Evolutionary conservation across 345 rosid genomes (phyloP), one percentile per base, ranked within the genome.

Genomic region (Boechera retrofracta): DNA sequence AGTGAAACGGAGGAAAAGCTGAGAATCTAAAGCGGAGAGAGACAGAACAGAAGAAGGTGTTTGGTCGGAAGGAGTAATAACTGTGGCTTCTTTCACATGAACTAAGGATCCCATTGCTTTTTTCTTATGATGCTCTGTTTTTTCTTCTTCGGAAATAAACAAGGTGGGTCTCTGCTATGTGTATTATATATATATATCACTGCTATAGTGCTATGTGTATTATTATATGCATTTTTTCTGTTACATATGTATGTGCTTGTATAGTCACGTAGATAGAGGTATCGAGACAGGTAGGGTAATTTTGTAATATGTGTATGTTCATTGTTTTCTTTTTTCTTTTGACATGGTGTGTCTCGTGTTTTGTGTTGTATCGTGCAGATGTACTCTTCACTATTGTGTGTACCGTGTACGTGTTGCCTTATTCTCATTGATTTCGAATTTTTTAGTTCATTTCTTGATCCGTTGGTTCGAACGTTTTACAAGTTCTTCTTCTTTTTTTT

Each of bases 1-100:
- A 48, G 96, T 89, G 88, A 91, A 93, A 35, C 98, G 96, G 39
- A 91, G 82, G 76, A 93, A 93, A 64, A 86, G 96, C 80, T 93
- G 98, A 39, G 98, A 89, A 77, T 93, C 98, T 32, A 93, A 87
- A 69, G 92, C 83, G 7, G 97, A 93, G 41, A 93, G 91, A 59
- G 90, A 47, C 18, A 93, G 87, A 62, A 89, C 57, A 11, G 77
- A 59, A 52, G 81, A 44, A 9, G 97, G 96, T n/a, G 94, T 93
- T 57, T 89, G 83, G 51, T 84, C 89, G 16, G 85, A 59, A 13
- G 98, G 98, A 9, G 81, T 71, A 41, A 93, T 75, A 12, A 91
- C 77, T 4, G 71, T 68, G 13, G 81, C 94, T 57, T 87, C 92
- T 70, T 82, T 88, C 65, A 87, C 82, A 39, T 82, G 83, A 64